phyloP scores from a whole-genome alignment of 768 basidiomycete genomes.

The Agaricus blazei region DNA sequence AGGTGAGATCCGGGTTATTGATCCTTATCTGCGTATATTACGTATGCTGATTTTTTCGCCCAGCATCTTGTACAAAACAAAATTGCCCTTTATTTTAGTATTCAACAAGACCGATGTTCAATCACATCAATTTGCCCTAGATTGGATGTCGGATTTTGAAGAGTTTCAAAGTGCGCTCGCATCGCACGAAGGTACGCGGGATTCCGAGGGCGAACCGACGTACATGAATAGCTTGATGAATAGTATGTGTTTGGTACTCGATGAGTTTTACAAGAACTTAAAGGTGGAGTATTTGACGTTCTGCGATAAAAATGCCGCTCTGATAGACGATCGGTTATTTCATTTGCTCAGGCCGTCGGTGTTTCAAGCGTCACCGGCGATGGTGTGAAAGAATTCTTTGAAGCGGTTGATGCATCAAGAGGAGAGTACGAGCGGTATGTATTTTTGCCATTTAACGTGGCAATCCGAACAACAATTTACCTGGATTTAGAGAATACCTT shows the following conservation, averaged over 20 bases:
- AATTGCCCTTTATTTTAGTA: slow-evolving; percentile 93
- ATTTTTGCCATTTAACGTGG: neutral
- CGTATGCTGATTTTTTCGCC: neutral
- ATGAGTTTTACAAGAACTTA: slow-evolving; percentile 96
- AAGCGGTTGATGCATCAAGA: slow-evolving; percentile 83
- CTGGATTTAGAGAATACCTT: slow-evolving; percentile 69
- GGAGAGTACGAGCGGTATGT: slow-evolving; percentile 85
- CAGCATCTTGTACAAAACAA: slow-evolving; percentile 97
- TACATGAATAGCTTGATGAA: slow-evolving; percentile 99
- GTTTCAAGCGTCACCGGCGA: slow-evolving; percentile 96
- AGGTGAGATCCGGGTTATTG: slow-evolving; percentile 43
- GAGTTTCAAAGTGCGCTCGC: slow-evolving; percentile 87
- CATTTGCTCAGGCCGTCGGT: slow-evolving; percentile 69
- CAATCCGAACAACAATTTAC: neutral
- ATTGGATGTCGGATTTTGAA: slow-evolving; percentile 99
- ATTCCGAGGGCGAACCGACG: slow-evolving; percentile 86
- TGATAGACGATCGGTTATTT: neutral
- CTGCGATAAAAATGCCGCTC: neutral
- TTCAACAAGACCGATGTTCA: slow-evolving; percentile 98
- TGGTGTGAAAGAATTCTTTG: slow-evolving; percentile 88
- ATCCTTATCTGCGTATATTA: slow-evolving; percentile 1
- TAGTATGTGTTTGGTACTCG: slow-evolving; percentile 95
- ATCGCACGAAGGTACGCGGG: slow-evolving; percentile 57
- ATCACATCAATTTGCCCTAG: slow-evolving; percentile 84
- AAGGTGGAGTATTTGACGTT: slow-evolving; percentile 47